Base-by-base conservation (phyloP, 2,329 filamentous ascomycete species). In the Exophiala spinifera region DNA sequence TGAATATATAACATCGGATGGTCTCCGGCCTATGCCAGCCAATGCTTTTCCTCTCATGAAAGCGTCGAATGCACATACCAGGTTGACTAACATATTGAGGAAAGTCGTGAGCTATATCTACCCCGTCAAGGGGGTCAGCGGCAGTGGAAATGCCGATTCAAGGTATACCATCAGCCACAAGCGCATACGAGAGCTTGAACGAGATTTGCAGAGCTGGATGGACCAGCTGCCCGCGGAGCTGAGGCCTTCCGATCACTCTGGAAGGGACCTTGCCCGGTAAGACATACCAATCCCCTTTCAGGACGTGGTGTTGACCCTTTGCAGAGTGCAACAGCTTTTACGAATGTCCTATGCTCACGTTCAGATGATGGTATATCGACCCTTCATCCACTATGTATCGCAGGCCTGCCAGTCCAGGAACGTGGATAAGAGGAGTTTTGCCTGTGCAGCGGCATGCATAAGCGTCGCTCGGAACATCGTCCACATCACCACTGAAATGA, bases 231-330 rank as follows among this genome's bases (percentile, higher is more conserved):
- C 91, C 0, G 78, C 84, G 62, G 82, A 84, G 50, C 84, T 96
- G 71, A 86, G 87, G 57, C 91, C 91, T 1, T 90, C 89, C 57
- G 81, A 85, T 0, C 89, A 94, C 47, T 87, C 86, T 0, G 79
- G 86, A 1, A 81, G 85, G 31, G 85, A 91, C 64, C 81, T 91
- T 20, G 81, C 91, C 63, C 81, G 89, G 89, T 89, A 79, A 75
- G 81, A 23, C 3, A 14, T 17, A 1, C 8, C 13, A n/a, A 69
- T 74, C 3, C 73, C 76, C 28, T 5, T 28, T 10, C 13, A 19
- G 14, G n/a, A 23, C 13, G n/a, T 15, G 23, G 15, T 39, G 34
- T 45, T 63, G 43, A 62, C 60, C 19, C 10, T 5, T 44, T 25
- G 3, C 56, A 82, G 82, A 56, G 74, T 77, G 59, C 76, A 84